Percentiles rank a stretch among this genome's conserved stretches.
These are phyloP conservation scores for Amoebophrya sp. DNA, from an alignment of 169 alveolate species.

Conservation along the genomic window DNA sequence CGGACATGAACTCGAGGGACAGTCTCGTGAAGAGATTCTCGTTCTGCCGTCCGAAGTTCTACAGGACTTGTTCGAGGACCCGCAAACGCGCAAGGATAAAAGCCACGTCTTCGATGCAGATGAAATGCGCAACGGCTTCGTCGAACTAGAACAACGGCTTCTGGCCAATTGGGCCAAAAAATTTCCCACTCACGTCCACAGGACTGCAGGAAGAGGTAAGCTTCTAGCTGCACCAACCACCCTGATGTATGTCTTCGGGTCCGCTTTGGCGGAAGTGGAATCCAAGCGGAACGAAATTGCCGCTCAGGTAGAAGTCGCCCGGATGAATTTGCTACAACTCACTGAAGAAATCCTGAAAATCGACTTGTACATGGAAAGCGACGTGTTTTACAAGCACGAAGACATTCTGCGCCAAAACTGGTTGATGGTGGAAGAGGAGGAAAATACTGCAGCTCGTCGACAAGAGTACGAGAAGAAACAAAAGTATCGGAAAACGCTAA, in stretches of 20 bases:
- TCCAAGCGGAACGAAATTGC: neutral
- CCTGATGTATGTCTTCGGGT: neutral
- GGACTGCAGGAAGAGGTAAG: neutral
- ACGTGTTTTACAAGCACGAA: neutral
- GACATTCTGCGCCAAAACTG: neutral
- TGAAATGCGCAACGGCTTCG: neutral
- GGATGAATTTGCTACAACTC: neutral
- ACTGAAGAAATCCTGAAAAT: neutral
- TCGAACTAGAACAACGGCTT: neutral
- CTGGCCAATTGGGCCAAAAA: neutral
- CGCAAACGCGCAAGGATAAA: neutral
- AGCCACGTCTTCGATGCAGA: neutral
- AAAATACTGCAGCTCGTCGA: neutral
- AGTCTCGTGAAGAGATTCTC: neutral
- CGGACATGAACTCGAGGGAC: neutral
- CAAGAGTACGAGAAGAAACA: neutral
- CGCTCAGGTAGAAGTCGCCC: neutral
- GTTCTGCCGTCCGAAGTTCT: neutral
- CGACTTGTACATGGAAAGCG: neutral
- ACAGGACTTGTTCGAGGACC: neutral
- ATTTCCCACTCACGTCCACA: no score
- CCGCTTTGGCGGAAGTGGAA: neutral
- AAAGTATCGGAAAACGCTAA: neutral
- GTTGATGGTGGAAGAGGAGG: neutral
- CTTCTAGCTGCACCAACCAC: neutral